These are phyloP conservation scores for Tausonia pullulans DNA, from an alignment of 1,284 basidiomycete genomes.

Conservation along the genomic window DNA sequence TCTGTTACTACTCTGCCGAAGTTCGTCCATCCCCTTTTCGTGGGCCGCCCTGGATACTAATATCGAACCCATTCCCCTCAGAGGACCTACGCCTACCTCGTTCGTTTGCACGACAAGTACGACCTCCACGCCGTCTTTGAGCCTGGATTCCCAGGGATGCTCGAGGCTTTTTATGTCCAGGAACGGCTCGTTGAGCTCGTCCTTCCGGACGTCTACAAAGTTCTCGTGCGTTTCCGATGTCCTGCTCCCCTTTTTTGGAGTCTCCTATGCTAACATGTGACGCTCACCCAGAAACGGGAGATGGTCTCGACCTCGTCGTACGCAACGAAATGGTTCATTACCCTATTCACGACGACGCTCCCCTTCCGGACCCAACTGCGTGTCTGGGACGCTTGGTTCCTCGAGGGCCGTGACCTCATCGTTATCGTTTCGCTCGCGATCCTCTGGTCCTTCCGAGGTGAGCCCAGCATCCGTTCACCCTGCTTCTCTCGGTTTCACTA, in stretches of 20 bases:
- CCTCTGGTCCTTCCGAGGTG: slow-evolving; percentile 78
- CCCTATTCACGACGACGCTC: slow-evolving; percentile 87
- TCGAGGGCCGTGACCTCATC: slow-evolving; percentile 84
- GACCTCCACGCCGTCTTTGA: slow-evolving; percentile 78
- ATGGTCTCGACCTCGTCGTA: slow-evolving; percentile 87
- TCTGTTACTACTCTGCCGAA: slow-evolving; percentile 86
- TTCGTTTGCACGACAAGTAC: slow-evolving; percentile 78
- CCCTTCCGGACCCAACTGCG: slow-evolving; percentile 90
- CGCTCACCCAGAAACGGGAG: slow-evolving; percentile 48
- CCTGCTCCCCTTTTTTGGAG: neutral
- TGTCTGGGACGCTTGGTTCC: slow-evolving; percentile 84
- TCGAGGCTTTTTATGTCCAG: slow-evolving; percentile 90
- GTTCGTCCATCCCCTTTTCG: slow-evolving; percentile 26
- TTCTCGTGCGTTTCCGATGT: slow-evolving; percentile 46
- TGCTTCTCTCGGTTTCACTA: slow-evolving; percentile 1
- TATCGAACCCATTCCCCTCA: slow-evolving; percentile 19
- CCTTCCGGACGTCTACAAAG: slow-evolving; percentile 77
- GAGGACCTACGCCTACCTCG: slow-evolving; percentile 70
- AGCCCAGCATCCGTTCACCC: slow-evolving; percentile 22
- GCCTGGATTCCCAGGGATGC: slow-evolving; percentile 89
- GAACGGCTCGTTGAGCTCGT: slow-evolving; percentile 70
- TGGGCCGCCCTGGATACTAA: too few relatives aligned
- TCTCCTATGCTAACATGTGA: neutral
- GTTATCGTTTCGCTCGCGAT: slow-evolving; percentile 74
- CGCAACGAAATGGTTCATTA: slow-evolving; percentile 99